Evolutionary conservation across 805 yeast genomes (phyloP), one percentile per base, ranked within the genome.

Genomic region (Kodamaea nitidulidarum): DNA sequence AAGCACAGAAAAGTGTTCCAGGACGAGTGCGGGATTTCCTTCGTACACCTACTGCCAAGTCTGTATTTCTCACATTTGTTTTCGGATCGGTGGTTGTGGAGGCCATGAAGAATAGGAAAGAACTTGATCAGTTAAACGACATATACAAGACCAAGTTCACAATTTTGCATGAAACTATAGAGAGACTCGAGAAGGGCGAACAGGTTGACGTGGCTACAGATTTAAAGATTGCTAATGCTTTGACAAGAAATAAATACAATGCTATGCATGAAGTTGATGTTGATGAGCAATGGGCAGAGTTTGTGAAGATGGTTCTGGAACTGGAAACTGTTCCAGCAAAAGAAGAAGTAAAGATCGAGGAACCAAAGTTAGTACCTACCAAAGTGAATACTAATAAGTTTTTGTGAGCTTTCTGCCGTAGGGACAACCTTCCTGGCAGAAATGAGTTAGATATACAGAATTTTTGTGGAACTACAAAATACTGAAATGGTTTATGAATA

Each of bases 81-180:
- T 64, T 69, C 46, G 71, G 73, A 5, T 63, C 78, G 2, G 68
- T 69, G 3, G 75, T 71, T 3, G 62, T 75, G 25, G 77, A 75
- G 42, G 61, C 70, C 30, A 70, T 72, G 63, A 59, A 69, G 35
- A 69, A 61, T 40, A 59, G 72, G 32, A 71, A 69, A 42, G 63
- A 64, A 25, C 48, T 59, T n/a, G 79, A 73, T 24, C 61, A 60
- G 18, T 48, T 75, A 31, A 58, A 56, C 21, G 65, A 63, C 21
- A 63, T 64, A 14, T 72, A 73, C 45, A 47, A 49, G 7, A 51
- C 67, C 26, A 65, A 71, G 46, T 58, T 62, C 36, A 39, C 33
- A 2, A 55, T 67, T 12, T 47, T 69, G 21, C 48, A 54, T 17
- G 71, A 64, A 6, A 48, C 67, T 2, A 50, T 57, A 1, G 46